Base-by-base conservation (phyloP, 192 early-diverging fungal species). In the Gonapodya prolifera region DNA sequence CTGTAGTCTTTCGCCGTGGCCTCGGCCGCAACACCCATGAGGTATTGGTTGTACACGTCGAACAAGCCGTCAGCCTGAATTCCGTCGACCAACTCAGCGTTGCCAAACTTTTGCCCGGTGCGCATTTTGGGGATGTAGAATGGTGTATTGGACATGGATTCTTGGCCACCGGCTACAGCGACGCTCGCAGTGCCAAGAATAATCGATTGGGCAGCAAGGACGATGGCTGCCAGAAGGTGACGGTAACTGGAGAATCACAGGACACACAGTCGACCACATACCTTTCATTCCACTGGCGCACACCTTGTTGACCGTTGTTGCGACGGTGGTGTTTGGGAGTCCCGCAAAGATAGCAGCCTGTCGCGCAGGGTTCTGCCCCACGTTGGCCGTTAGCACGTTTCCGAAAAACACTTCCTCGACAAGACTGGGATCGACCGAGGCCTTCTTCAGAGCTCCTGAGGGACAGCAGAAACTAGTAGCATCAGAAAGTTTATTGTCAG, bases 351-450 rank as follows among this genome's bases (percentile, higher is more conserved):
- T 83, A 28, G 92, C 89, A 35, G 89, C 93, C 81, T 93, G 92
- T 75, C 93, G 91, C 31, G 93, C 93, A 35, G 92, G 92, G 87
- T 93, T 94, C 81, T 93, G 92, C 34, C 93, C 93, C 28, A 92
- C 86, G 70, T 89, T 89, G 71, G 92, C 92, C 69, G 90, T 88
- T 81, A 94, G 83, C 2, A 93, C 93, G 75, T 90, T 91, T 76
- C 93, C 93, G 80, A 93, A 88, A 83, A 84, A 86, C 74, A 94
- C 83, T 82, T 94, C 92, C 76, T 94, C 88, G n/a, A 94, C 87
- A 0, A 87, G 86, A 34, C 83, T 83, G 33, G 92, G 88, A 31
- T 84, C 80, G 28, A 94, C 82, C 33, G 82, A 83, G 80, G 87
- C 86, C 77, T 82, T 84, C 28, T 78, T 83, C 76, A 91, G 73